Evolutionary conservation across 108 stramenopile species (phyloP), one percentile per base, ranked within the genome.

Genomic region (Nitzschia palea): DNA sequence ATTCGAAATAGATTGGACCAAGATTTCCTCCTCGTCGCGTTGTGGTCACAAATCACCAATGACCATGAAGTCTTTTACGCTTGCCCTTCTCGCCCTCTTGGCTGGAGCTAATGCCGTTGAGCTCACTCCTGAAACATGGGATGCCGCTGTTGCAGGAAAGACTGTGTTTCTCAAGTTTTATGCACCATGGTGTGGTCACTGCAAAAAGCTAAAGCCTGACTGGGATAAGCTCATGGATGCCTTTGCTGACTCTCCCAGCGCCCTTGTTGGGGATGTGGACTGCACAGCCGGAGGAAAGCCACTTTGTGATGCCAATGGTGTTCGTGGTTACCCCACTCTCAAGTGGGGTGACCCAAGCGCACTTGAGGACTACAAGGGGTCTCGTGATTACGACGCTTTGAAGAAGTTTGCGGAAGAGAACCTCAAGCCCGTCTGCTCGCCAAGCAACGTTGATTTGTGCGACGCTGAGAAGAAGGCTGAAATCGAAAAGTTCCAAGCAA

Each of bases 361-460:
- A 33, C 68, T 88, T 20, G 76, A 90, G 73, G 87, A 91, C 50
- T 98, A 98, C 76, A 65, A 98, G 60, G 95, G 95, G 18, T 85
- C 70, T 47, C 84, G 96, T 17, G 72, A 70, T 51, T 86, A 76
- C 55, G 80, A 78, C 27, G 66, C 74, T 34, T 58, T 98, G 44
- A 79, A 80, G 70, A 67, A 68, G 50, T 98, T 91, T 62, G 89
- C 83, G 12, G 68, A 83, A 15, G 83, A 85, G 15, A 81, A 82
- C 35, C 77, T 98, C 53, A 53, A 78, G 62, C 69, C 91, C 80
- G 76, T 74, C 50, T 80, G 80, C 66, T 69, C 67, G 42, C 75
- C 85, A 22, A 72, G 72, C 62, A 81, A 88, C 63, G 55, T 93
- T 22, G 89, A 91, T 57, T 62, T 90, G 48, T 88, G 91, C 75